Conservation (phyloP, 768 basidiomycete genomes). For the Mycena rosella region DNA sequence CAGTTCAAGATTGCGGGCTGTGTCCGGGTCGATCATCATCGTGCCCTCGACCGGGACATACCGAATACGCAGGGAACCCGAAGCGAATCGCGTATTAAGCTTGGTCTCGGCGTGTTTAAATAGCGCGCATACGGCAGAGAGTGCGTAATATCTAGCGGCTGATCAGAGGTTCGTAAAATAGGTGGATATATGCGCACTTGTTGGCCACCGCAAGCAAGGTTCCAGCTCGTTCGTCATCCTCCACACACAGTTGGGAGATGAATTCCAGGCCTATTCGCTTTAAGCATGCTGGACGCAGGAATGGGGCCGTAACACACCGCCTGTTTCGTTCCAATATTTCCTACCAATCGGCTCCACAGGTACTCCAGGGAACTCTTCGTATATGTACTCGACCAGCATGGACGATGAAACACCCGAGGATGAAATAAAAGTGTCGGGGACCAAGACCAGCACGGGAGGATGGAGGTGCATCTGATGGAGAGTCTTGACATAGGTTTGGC, state of each 20-base stretch:
- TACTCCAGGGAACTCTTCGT: constrained; percentile 78
- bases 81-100: constrained; percentile 78
- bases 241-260: constrained; percentile 79
- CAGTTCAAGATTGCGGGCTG: constrained; percentile 89
- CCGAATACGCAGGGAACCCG: constrained; percentile 77
- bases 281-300: neutral
- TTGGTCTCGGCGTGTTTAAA: constrained; percentile 87
- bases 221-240: constrained; percentile 86
- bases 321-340: constrained; percentile 88
- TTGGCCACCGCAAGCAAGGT: constrained; percentile 83
- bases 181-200: constrained; percentile 69
- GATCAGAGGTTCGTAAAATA: constrained; percentile 8
- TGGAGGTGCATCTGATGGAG: constrained; percentile 89
- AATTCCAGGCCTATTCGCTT: constrained; percentile 76
- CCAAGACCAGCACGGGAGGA: constrained; percentile 75
- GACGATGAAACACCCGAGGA: constrained; percentile 64
- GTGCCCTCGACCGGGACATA: constrained; percentile 90
- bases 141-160: constrained; percentile 82
- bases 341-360: constrained; percentile 79
- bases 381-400: constrained; percentile 77
- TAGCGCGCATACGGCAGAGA: constrained; percentile 87
- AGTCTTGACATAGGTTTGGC: constrained; percentile 90
- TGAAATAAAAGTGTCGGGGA: constrained; percentile 86
- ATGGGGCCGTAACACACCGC: constrained; percentile 65
- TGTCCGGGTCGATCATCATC: constrained; percentile 95